These are phyloP conservation scores for Epichloe brachyelytri DNA, from an alignment of 2,329 filamentous ascomycete genomes.

Conservation along the genomic window DNA sequence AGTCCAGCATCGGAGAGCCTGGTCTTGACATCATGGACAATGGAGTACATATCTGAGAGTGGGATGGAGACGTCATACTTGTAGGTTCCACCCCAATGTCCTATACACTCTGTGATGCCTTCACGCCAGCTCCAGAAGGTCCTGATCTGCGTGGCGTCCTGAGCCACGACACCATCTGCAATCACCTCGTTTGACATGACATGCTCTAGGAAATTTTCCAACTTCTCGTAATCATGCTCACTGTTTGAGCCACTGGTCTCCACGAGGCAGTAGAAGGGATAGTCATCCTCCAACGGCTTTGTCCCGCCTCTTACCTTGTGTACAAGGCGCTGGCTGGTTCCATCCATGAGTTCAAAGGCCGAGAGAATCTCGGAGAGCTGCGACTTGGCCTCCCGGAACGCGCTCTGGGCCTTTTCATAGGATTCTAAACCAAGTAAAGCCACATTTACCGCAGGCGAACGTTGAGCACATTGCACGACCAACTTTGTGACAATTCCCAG, in stretches of 20 bases:
- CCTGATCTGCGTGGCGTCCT: conserved; percentile 82
- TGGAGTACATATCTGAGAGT: conserved; percentile 68
- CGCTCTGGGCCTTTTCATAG: conserved; percentile 75
- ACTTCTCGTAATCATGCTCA: conserved; percentile 87
- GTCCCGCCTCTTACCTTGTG: conserved; percentile 62
- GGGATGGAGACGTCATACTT: conserved; percentile 98
- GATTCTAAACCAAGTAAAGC: conserved; percentile 87
- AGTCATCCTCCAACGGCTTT: conserved; percentile 68
- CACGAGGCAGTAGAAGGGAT: conserved; percentile 93
- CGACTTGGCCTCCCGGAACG: conserved; percentile 78
- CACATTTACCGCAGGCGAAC: conserved; percentile 81
- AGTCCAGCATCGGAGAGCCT: conserved; percentile 63
- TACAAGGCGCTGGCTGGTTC: conserved; percentile 66
- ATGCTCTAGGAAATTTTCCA: conserved; percentile 79
- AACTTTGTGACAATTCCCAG: conserved; percentile 88
- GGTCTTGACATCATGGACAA: conserved; percentile 74
- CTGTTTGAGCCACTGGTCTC: conserved; percentile 92
- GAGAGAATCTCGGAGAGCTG: conserved; percentile 92
- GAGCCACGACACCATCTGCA: conserved; percentile 77
- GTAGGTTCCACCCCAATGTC: conserved; percentile 89
- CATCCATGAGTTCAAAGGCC: conserved; percentile 96
- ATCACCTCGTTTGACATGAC: conserved; percentile 85
- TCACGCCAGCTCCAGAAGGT: conserved; percentile 87
- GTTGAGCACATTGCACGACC: conserved; percentile 78
- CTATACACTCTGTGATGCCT: conserved; percentile 77